These are phyloP conservation scores for Dimocarpus longan DNA, from an alignment of 345 rosid species.

Conservation along the genomic window DNA sequence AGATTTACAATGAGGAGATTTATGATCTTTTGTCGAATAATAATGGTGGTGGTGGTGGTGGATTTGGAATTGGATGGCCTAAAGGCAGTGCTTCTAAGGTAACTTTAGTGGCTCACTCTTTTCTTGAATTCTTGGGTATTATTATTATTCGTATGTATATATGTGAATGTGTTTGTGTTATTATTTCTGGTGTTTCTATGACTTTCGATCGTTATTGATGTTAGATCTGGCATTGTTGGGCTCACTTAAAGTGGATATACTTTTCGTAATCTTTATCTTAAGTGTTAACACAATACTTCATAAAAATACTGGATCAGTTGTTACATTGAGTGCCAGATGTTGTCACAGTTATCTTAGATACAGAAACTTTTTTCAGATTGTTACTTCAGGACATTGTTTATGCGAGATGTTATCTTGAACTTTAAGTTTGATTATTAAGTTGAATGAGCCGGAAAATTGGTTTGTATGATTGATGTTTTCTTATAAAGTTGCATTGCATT, in stretches of 20 bases:
- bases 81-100: slow-evolving; percentile 76
- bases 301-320: not conserved
- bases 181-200: not conserved
- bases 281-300: not conserved
- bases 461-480: not conserved
- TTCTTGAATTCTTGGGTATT: slow-evolving; percentile 12
- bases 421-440: not conserved
- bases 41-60: slow-evolving; percentile 63
- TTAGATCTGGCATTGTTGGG: not conserved
- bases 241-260: not conserved
- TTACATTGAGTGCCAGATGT: not conserved
- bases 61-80: slow-evolving; percentile 79
- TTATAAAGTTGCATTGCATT: not conserved
- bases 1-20: slow-evolving; percentile 92
- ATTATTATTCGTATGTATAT: not conserved
- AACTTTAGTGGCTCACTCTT: not conserved
- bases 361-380: not conserved
- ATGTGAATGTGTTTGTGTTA: not conserved
- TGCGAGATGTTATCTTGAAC: not conserved
- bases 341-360: not conserved
- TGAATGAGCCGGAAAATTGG: not conserved
- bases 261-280: too few species aligned
- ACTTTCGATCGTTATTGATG: not conserved
- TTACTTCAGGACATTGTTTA: not conserved
- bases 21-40: slow-evolving; percentile 80